These are phyloP conservation scores for Candida caryicola DNA, from an alignment of 805 yeast species.

Conservation along the genomic window DNA sequence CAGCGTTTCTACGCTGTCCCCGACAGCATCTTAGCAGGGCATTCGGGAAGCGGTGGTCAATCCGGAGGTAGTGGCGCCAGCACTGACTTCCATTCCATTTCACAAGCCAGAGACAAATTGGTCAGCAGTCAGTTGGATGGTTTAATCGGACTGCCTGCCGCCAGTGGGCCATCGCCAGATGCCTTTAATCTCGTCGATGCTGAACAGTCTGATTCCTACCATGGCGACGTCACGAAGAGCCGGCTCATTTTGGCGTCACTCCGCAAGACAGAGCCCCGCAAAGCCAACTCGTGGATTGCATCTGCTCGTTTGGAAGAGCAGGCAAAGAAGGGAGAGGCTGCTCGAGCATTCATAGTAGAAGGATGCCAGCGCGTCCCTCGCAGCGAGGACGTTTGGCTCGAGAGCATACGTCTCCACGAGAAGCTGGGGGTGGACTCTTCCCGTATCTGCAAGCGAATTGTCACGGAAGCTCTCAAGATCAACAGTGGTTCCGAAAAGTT, in stretches of 20 bases:
- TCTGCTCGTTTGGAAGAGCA: constrained; percentile 75
- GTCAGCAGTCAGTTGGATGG: constrained; percentile 53
- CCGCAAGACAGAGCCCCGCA: constrained; percentile 67
- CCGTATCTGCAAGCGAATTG: constrained; percentile 53
- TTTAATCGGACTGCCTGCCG: constrained; percentile 24
- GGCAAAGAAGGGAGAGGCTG: constrained; percentile 52
- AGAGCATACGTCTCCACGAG: constrained; percentile 61
- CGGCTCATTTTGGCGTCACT: constrained; percentile 63
- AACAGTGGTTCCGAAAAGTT: constrained; percentile 56
- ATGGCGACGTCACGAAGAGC: constrained; percentile 59
- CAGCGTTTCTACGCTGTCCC: constrained; percentile 82
- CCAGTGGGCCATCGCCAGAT: constrained; percentile 34
- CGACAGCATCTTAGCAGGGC: constrained; percentile 53
- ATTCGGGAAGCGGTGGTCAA: too few relatives aligned
- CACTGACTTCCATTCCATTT: constrained; percentile 52
- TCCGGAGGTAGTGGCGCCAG: neutral
- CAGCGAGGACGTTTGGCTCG: constrained; percentile 79
- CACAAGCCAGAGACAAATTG: constrained; percentile 62
- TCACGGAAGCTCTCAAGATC: constrained; percentile 60
- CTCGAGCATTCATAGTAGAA: constrained; percentile 60
- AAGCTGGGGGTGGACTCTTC: constrained; percentile 33
- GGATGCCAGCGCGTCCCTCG: constrained; percentile 71
- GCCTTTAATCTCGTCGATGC: constrained; percentile 2
- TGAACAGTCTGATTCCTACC: constrained; percentile 19
- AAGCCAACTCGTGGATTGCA: constrained; percentile 82